Percentiles rank a stretch among this genome's conserved stretches.
These are phyloP conservation scores for Aquilaria agallochum DNA, from an alignment of 441 rosid genomes.

Conservation along the genomic window DNA sequence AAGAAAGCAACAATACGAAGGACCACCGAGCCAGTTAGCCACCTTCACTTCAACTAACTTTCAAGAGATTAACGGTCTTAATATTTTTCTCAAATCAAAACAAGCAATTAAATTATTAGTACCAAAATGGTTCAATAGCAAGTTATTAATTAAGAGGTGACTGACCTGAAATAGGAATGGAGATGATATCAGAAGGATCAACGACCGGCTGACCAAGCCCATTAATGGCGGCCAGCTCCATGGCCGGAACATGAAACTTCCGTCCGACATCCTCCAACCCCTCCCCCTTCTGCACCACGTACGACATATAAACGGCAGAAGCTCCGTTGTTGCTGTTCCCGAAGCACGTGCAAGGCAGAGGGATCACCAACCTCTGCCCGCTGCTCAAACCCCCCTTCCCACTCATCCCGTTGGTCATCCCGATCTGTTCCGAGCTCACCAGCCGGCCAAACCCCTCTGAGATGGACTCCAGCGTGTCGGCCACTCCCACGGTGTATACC, in stretches of 20 bases:
- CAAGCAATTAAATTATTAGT: too few species aligned
- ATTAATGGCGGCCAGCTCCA: slow-evolving; percentile 20
- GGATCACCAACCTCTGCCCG: slow-evolving; percentile 13
- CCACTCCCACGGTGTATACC: slow-evolving; percentile 6
- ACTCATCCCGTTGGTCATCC: not conserved
- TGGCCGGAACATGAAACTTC: slow-evolving; percentile 3
- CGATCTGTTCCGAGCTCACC: slow-evolving; percentile 19
- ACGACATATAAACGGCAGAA: slow-evolving; percentile 17
- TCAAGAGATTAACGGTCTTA: not conserved
- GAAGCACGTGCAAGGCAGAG: slow-evolving; percentile 25
- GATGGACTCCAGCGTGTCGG: slow-evolving; percentile 21
- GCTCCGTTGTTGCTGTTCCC: slow-evolving; percentile 16
- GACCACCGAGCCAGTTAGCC: not conserved
- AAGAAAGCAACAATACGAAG: too few species aligned
- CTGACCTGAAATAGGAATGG: slow-evolving; percentile 23
- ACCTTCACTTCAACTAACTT: too few species aligned
- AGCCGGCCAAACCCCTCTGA: slow-evolving; percentile 18
- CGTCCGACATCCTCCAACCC: not conserved
- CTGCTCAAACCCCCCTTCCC: slow-evolving; percentile 4
- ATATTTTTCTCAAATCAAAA: not conserved
- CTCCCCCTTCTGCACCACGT: slow-evolving; percentile 18
- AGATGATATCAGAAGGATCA: slow-evolving; percentile 21
- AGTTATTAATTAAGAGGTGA: not conserved
- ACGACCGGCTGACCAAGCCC: slow-evolving; percentile 13
- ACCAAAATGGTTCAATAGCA: not conserved